These are phyloP conservation scores for Camptophora hylomeconis DNA, from an alignment of 2,329 filamentous ascomycete species.

Conservation along the genomic window DNA sequence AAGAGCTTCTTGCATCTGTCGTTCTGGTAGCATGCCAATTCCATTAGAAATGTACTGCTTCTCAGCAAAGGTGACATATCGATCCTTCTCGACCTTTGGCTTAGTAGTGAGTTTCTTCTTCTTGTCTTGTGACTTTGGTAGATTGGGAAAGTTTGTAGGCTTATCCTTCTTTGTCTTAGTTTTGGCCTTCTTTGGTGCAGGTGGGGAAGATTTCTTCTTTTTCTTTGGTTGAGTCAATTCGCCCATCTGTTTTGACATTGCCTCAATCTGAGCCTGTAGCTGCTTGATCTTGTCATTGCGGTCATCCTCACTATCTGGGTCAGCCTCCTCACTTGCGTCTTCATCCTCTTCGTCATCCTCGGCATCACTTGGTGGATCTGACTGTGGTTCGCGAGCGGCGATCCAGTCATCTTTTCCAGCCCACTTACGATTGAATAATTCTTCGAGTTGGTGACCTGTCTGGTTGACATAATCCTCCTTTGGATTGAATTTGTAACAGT, in stretches of 20 bases:
- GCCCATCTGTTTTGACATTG: conserved; percentile 55
- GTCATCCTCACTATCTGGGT: conserved; percentile 43
- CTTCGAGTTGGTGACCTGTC: conserved; percentile 59
- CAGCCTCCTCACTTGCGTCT: conserved; percentile 56
- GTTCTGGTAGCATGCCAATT: conserved; percentile 66
- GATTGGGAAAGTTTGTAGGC: conserved; percentile 19
- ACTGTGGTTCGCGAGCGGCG: conserved; percentile 55
- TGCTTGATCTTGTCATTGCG: conserved; percentile 49
- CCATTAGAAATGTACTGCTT: conserved; percentile 84
- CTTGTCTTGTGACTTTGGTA: conserved; percentile 42
- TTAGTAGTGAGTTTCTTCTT: conserved; percentile 32
- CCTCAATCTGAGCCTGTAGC: conserved; percentile 59
- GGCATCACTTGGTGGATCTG: conserved; percentile 51
- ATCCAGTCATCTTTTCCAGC: conserved; percentile 70
- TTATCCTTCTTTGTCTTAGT: conserved; percentile 32
- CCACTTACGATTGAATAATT: conserved; percentile 64
- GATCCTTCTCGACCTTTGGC: conserved; percentile 39
- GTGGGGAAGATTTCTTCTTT: conserved; percentile 41
- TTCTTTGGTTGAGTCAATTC: conserved; percentile 34
- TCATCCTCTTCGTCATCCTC: conserved; percentile 57
- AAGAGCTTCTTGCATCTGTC: conserved; percentile 68
- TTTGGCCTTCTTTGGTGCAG: conserved; percentile 34
- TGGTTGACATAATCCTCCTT: conserved; percentile 59
- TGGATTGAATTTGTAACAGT: conserved; percentile 90
- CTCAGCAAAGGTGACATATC: conserved; percentile 60